Evolutionary conservation across 1,284 basidiomycete species (phyloP).

Genomic region (Melampsora larici-populina): DNA sequence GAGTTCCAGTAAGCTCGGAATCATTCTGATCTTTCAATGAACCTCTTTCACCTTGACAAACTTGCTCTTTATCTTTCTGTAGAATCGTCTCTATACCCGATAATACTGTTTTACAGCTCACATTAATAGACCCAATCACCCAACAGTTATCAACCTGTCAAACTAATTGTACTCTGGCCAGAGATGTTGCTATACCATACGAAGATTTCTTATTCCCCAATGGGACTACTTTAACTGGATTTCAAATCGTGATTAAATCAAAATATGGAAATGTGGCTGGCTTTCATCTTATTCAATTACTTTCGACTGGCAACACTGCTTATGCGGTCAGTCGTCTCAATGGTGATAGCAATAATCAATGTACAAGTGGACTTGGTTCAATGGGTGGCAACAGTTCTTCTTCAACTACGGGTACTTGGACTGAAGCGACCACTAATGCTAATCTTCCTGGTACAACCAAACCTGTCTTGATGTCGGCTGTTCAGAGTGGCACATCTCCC

Average conservation of each 20-base stretch:
- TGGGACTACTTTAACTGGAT: constrained; percentile 66
- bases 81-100: constrained; percentile 50
- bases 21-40: constrained; percentile 15
- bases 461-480: constrained; percentile 67
- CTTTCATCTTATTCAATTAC: constrained; percentile 79
- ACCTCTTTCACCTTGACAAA: neutral
- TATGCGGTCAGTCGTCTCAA: constrained; percentile 51
- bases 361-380: constrained; percentile 48
- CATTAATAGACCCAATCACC: constrained; percentile 47
- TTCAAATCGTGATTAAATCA: constrained; percentile 72
- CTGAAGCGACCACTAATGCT: constrained; percentile 63
- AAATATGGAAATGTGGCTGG: constrained; percentile 77
- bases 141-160: constrained; percentile 52
- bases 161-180: constrained; percentile 53
- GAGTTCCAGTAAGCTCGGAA: constrained; percentile 68
- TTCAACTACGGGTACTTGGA: constrained; percentile 68
- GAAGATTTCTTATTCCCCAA: constrained; percentile 78
- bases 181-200: constrained; percentile 66
- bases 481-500: constrained; percentile 65
- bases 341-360: constrained; percentile 46
- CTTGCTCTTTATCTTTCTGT: neutral
- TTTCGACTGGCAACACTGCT: constrained; percentile 68
- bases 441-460: constrained; percentile 74
- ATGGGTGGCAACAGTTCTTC: constrained; percentile 50
- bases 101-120: constrained; percentile 49